Conservation (phyloP, 768 basidiomycete genomes). For the Tephrocybe sp. region DNA sequence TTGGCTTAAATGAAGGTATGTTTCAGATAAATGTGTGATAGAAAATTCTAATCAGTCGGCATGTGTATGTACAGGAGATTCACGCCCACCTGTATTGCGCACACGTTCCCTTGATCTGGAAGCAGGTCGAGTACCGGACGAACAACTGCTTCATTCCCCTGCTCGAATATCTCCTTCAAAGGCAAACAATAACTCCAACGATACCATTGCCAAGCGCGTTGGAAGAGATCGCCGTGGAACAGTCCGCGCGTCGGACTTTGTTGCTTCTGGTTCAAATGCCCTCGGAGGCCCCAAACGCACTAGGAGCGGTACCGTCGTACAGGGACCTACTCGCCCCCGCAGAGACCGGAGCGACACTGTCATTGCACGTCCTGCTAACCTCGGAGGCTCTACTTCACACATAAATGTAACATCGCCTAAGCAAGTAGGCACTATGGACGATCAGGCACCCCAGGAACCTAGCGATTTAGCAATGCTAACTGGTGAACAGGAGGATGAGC, state of each 20-base stretch:
- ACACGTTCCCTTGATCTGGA: conserved; percentile 16
- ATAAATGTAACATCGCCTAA: too few species aligned
- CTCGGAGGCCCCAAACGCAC: conserved; percentile 33
- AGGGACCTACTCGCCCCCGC: conserved; percentile 12
- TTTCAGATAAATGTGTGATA: background rate
- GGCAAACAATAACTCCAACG: background rate
- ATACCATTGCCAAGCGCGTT: conserved; percentile 11
- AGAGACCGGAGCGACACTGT: conserved; percentile 24
- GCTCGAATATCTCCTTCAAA: conserved; percentile 13
- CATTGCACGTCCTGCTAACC: conserved; percentile 14
- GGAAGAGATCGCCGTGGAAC: conserved; percentile 42
- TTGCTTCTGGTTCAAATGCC: conserved; percentile 13
- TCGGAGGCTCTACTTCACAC: conserved; percentile 1
- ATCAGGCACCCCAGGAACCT: conserved; percentile 7
- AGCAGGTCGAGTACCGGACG: background rate
- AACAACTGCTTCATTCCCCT: conserved; percentile 11
- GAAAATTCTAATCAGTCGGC: background rate
- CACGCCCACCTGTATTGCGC: conserved; percentile 4
- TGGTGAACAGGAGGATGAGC: conserved; percentile 17
- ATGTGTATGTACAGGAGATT: conserved; percentile 2
- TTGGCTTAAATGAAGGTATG: conserved; percentile 12
- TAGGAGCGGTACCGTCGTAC: conserved; percentile 47
- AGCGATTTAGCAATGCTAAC: conserved; percentile 22
- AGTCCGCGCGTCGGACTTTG: conserved; percentile 48
- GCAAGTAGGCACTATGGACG: too few species aligned